Conservation (phyloP, 2,329 filamentous ascomycete genomes). For the Diaporthe sp. region DNA sequence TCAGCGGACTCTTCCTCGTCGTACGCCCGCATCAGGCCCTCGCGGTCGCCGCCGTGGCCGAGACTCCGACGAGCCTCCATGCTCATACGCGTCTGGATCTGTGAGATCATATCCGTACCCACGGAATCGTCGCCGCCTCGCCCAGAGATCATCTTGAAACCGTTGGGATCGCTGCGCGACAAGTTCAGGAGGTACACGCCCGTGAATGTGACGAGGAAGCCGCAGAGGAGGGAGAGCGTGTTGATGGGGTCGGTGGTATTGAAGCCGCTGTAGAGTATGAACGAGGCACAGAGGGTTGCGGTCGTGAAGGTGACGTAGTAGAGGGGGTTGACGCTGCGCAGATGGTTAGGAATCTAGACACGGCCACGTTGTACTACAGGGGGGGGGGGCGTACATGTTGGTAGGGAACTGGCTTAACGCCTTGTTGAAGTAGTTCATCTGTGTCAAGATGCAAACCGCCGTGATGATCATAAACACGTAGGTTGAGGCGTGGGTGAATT, state of each 20-base stretch:
- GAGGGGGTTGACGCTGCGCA: conserved; percentile 85
- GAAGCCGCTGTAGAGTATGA: conserved; percentile 96
- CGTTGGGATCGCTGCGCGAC: conserved; percentile 91
- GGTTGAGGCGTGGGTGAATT: conserved; percentile 94
- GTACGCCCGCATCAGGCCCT: conserved; percentile 89
- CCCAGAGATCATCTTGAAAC: conserved; percentile 74
- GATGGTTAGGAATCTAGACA: conserved; percentile 46
- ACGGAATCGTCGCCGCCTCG: conserved; percentile 79
- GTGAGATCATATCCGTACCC: conserved; percentile 91
- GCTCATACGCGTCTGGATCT: conserved; percentile 89
- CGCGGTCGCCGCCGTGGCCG: conserved; percentile 76
- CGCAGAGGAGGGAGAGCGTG: conserved; percentile 91
- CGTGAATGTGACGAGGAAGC: conserved; percentile 94
- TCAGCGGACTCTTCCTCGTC: conserved; percentile 84
- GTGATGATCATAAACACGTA: conserved; percentile 98
- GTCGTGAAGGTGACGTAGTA: conserved; percentile 99
- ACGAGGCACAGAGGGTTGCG: conserved; percentile 92
- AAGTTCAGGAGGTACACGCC: conserved; percentile 97
- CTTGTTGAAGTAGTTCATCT: conserved; percentile 99
- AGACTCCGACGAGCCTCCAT: conserved; percentile 91
- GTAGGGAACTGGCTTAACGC: conserved; percentile 96
- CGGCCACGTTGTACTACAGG: neutral
- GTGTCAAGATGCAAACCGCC: conserved; percentile 92
- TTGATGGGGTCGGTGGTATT: conserved; percentile 94
- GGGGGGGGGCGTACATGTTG: conserved; percentile 80